Evolutionary conservation across 192 early-diverging fungal species (phyloP), one percentile per base, ranked within the genome.

Genomic region (Backusella australiensis): DNA sequence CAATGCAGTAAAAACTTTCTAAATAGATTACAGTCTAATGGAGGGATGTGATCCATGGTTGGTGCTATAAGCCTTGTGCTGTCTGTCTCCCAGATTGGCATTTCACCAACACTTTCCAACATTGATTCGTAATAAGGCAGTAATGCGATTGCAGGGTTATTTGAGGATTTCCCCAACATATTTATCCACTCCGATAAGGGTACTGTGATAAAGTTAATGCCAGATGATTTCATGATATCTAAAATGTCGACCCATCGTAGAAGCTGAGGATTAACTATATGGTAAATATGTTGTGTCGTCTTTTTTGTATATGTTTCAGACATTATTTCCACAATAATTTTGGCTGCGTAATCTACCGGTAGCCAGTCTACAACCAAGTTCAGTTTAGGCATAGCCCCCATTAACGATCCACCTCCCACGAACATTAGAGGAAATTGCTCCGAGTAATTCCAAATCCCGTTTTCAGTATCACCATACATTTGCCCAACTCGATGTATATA

Each of bases 361-460:
- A 82, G 65, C 81, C 81, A 82, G 46, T 78, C 75, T 39, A 82
- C 70, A 6, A 26, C 29, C 3, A 21, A 7, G 12, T 67, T 17
- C 26, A 78, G 34, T 15, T 21, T 35, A 36, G 81, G 81, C 74
- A 82, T 74, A 32, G 70, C 23, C 8, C 34, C 19, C 79, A 80
- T 76, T 4, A 39, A 0, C 1, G 19, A 14, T 11, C 69, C 75
- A 67, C 79, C 79, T 14, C 79, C 79, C 3, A 75, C 34, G 26
- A 80, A 34, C 79, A 80, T 73, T 4, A 80, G 35, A 4, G 79
- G 73, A n/a, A 65, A 80, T 4, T 76, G 75, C 19, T 82, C 81
- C 1, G 36, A 56, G 6, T 17, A n/a, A 32, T 80, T 83, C 82
- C 82, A 83, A 17, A 81, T 39, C 4, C 79, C 82, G 19, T 74